phyloP scores from a whole-genome alignment of 2,329 filamentous ascomycete genomes.

The Colletotrichum sp. region DNA sequence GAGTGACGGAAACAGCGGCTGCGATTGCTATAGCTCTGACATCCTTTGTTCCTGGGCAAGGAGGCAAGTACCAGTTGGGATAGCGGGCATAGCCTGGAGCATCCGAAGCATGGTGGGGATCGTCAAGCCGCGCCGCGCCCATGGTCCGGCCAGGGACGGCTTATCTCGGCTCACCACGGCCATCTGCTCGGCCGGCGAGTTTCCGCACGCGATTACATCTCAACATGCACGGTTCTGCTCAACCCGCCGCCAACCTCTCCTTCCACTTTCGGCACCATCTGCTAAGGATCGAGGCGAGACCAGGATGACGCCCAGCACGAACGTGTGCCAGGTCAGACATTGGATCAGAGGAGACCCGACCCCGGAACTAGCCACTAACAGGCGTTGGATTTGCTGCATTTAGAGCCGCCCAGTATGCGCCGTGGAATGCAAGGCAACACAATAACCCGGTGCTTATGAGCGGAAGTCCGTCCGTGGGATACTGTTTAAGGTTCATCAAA shows the following conservation, averaged over 20 bases:
- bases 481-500: not conserved
- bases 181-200: constrained; percentile 20
- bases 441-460: not conserved
- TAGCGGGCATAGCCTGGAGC: constrained; percentile 15
- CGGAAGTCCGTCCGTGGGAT: constrained; percentile 5
- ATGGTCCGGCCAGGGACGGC: constrained; percentile 43
- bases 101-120: constrained; percentile 13
- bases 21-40: not conserved
- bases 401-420: not conserved
- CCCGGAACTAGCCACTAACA: not conserved
- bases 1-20: constrained; percentile 14
- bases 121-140: constrained; percentile 10
- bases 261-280: constrained; percentile 14
- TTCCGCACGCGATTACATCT: constrained; percentile 23
- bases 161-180: constrained; percentile 39
- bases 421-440: not conserved
- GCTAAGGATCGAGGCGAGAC: not conserved
- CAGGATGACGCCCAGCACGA: not conserved
- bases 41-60: not conserved
- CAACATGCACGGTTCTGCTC: constrained; percentile 2
- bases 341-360: not conserved
- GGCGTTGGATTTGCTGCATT: not conserved
- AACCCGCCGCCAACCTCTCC: constrained; percentile 22
- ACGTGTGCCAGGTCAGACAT: not conserved
- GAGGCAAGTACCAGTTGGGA: not conserved